Conservation (phyloP, 164 flowering plant species). For the Stephania cephalantha region DNA sequence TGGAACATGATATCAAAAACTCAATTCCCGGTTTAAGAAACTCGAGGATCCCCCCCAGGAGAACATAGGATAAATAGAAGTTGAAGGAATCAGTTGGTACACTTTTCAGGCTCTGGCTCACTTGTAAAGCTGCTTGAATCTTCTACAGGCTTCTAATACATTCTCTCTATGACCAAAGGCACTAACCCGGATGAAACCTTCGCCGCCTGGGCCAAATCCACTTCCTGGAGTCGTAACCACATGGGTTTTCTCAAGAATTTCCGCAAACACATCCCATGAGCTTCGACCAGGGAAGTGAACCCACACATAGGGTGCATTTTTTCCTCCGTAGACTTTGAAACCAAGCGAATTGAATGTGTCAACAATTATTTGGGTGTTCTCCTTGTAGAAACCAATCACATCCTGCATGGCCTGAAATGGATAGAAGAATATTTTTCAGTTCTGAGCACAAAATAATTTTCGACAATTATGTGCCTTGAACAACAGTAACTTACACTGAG, state of each 20-base stretch:
- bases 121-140: constrained; percentile 69
- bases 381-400: constrained; percentile 76
- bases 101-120: constrained; percentile 2
- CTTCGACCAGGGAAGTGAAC: constrained; percentile 83
- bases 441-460: background rate
- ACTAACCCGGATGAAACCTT: constrained; percentile 86
- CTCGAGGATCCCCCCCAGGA: background rate
- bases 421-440: background rate
- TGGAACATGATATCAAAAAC: background rate
- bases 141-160: constrained; percentile 68
- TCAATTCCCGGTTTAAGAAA: background rate
- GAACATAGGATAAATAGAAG: background rate
- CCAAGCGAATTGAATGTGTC: constrained; percentile 86
- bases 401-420: constrained; percentile 64
- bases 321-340: constrained; percentile 74
- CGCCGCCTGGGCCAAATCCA: constrained; percentile 96
- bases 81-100: background rate
- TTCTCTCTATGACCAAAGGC: constrained; percentile 82
- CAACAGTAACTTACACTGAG: constrained; percentile 40
- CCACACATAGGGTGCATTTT: constrained; percentile 95
- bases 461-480: background rate
- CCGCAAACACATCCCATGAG: constrained; percentile 94
- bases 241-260: constrained; percentile 90
- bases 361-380: constrained; percentile 63
- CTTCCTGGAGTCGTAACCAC: constrained; percentile 96